Conservation (phyloP, 192 early-diverging fungal genomes). For the Geranomyces michiganensis region DNA sequence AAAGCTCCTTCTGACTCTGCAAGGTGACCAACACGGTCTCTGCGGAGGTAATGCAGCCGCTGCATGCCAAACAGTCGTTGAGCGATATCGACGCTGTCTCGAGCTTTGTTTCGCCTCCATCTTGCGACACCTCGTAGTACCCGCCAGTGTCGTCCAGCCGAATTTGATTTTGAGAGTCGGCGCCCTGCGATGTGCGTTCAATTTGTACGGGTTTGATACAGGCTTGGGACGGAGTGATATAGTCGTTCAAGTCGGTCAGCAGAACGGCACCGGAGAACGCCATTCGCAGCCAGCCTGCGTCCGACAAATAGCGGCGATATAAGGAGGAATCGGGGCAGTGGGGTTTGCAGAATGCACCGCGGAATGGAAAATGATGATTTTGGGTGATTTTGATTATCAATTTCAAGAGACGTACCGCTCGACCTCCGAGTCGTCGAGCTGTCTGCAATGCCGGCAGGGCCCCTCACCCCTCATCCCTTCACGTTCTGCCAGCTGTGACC, state of each 20-base stretch:
- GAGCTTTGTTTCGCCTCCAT: conserved; percentile 81
- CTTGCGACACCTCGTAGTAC: conserved; percentile 88
- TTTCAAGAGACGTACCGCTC: no score
- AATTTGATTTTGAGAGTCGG: conserved; percentile 65
- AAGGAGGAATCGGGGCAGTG: no score
- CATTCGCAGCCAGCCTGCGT: conserved; percentile 26
- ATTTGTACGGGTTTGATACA: conserved; percentile 95
- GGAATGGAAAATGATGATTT: no score
- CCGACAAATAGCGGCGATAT: no score
- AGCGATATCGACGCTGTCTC: conserved; percentile 86
- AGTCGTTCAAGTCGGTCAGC: conserved; percentile 96
- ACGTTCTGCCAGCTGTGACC: no score
- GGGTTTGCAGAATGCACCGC: no score
- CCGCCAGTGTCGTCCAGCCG: conserved; percentile 74
- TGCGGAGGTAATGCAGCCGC: conserved; percentile 97
- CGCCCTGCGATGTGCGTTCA: conserved; percentile 15
- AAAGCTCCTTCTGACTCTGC: conserved; percentile 92
- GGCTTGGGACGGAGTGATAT: conserved; percentile 93
- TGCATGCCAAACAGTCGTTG: conserved; percentile 98
- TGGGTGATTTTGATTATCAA: no score
- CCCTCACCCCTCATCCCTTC: no score
- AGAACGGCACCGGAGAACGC: conserved; percentile 82
- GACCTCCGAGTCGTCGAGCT: no score
- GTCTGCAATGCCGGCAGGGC: no score
- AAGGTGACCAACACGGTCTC: conserved; percentile 90